These are phyloP conservation scores for Tetracentron sinense DNA, from an alignment of 164 flowering plant species.

Conservation along the genomic window DNA sequence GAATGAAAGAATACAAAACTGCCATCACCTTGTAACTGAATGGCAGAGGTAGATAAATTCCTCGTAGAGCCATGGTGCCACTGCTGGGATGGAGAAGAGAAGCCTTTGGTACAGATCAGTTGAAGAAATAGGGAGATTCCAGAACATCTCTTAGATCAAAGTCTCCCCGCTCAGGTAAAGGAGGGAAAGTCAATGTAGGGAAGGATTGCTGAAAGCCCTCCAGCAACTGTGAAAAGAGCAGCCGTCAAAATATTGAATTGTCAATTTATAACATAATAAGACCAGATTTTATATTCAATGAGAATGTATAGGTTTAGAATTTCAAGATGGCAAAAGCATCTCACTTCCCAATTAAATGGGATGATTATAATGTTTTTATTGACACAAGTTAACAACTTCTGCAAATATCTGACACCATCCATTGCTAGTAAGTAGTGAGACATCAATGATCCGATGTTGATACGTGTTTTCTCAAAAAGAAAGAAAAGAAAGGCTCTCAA, in stretches of 20 bases:
- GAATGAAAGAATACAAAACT: slow-evolving; percentile 14
- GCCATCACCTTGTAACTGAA: not conserved
- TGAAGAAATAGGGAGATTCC: too few relatives aligned
- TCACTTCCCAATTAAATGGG: too few relatives aligned
- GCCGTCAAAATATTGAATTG: not conserved
- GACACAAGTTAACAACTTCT: too few relatives aligned
- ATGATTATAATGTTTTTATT: too few relatives aligned
- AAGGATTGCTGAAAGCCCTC: slow-evolving; percentile 50
- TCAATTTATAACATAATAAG: not conserved
- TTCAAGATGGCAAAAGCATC: too few relatives aligned
- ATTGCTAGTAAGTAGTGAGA: too few relatives aligned
- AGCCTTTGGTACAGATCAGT: slow-evolving; percentile 22
- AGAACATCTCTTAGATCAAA: slow-evolving; percentile 64
- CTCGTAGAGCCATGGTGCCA: not conserved
- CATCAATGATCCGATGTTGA: too few relatives aligned
- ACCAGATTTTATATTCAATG: too few relatives aligned
- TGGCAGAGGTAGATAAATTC: not conserved
- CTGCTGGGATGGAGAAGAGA: not conserved
- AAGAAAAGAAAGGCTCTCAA: too few relatives aligned
- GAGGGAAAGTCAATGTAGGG: slow-evolving; percentile 50
- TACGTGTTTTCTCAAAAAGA: too few relatives aligned
- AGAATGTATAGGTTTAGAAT: too few relatives aligned
- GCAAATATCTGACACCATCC: too few relatives aligned
- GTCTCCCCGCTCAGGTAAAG: slow-evolving; percentile 66
- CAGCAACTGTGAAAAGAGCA: slow-evolving; percentile 38